Evolutionary conservation across 345 rosid genomes (phyloP).

Genomic region (Stellera chamaejasme): DNA sequence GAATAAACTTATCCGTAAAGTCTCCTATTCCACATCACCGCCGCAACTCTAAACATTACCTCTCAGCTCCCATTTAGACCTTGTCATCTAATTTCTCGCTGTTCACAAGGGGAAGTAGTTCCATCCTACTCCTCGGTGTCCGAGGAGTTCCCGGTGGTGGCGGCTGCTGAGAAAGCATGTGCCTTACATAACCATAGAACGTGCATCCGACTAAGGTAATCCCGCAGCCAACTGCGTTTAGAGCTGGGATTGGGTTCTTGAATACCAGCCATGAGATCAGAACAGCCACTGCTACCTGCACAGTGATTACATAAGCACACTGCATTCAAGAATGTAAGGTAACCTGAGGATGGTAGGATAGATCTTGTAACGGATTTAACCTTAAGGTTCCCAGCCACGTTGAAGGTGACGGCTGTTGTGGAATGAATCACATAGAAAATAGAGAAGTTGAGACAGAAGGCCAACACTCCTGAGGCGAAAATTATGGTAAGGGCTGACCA

Average conservation of each 20-base stretch:
- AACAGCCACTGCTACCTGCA: conserved; percentile 95
- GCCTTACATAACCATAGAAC: conserved; percentile 93
- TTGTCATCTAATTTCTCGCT: conserved; percentile 83
- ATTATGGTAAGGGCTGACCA: conserved; percentile 63
- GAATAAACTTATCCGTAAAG: too few relatives aligned
- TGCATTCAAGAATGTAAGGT: background rate
- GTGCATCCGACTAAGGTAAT: conserved; percentile 92
- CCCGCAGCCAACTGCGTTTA: conserved; percentile 93
- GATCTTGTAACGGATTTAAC: conserved; percentile 28
- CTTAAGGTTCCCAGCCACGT: conserved; percentile 99
- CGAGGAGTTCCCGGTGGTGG: conserved; percentile 89
- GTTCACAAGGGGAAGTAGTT: conserved; percentile 83
- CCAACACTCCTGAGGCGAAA: conserved; percentile 86
- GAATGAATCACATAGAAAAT: conserved; percentile 98
- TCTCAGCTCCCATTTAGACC: conserved; percentile 25
- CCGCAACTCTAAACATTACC: too few relatives aligned
- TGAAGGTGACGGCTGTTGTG: conserved; percentile 97
- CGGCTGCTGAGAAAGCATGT: conserved; percentile 66
- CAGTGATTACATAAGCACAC: background rate
- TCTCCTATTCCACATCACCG: too few relatives aligned
- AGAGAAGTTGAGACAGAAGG: conserved; percentile 98
- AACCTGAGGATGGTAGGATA: background rate
- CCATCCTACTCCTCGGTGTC: conserved; percentile 71
- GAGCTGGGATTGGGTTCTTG: conserved; percentile 72
- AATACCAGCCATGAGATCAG: conserved; percentile 89